These are phyloP conservation scores for Filosporella fistucella DNA, from an alignment of 495 filamentous ascomycete genomes.

Conservation along the genomic window DNA sequence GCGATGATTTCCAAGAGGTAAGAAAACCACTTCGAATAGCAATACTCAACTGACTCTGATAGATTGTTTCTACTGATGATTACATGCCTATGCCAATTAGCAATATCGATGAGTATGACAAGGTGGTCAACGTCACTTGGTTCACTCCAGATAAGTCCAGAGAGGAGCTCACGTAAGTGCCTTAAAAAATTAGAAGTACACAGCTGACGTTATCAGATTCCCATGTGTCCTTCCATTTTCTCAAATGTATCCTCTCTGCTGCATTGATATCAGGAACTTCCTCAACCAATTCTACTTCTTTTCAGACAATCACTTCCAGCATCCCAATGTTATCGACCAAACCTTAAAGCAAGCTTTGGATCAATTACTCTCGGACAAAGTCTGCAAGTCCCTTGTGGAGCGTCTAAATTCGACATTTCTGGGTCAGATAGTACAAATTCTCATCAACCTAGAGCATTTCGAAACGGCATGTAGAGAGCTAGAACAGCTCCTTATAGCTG, in stretches of 20 bases:
- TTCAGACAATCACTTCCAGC: conserved; percentile 87
- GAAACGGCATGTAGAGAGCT: conserved; percentile 87
- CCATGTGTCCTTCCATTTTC: conserved; percentile 94
- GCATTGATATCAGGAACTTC: conserved; percentile 95
- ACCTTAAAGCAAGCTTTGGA: conserved; percentile 85
- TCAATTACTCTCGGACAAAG: conserved; percentile 81
- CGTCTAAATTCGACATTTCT: conserved; percentile 87
- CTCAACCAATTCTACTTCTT: conserved; percentile 96
- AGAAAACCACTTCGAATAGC: conserved; percentile 4
- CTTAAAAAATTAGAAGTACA: too few species aligned
- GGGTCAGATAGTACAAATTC: conserved; percentile 95
- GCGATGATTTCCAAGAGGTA: conserved; percentile 89
- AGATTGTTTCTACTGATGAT: conserved; percentile 95
- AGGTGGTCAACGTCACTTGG: conserved; percentile 91
- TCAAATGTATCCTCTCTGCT: conserved; percentile 97
- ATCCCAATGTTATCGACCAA: conserved; percentile 80
- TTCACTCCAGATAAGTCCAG: conserved; percentile 74
- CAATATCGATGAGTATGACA: conserved; percentile 85
- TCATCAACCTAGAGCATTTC: conserved; percentile 97
- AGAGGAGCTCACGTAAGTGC: conserved; percentile 68
- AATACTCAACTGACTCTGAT: conserved; percentile 8
- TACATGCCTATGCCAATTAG: conserved; percentile 99
- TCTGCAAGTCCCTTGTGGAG: conserved; percentile 86
- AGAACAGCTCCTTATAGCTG: conserved; percentile 75
- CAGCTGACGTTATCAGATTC: conserved; percentile 47